A percentile compares a stretch with the other conserved stretches of the same genome.
phyloP scores from a whole-genome alignment of 139 green algal species.

The Chlamydomonas schloesseri region DNA sequence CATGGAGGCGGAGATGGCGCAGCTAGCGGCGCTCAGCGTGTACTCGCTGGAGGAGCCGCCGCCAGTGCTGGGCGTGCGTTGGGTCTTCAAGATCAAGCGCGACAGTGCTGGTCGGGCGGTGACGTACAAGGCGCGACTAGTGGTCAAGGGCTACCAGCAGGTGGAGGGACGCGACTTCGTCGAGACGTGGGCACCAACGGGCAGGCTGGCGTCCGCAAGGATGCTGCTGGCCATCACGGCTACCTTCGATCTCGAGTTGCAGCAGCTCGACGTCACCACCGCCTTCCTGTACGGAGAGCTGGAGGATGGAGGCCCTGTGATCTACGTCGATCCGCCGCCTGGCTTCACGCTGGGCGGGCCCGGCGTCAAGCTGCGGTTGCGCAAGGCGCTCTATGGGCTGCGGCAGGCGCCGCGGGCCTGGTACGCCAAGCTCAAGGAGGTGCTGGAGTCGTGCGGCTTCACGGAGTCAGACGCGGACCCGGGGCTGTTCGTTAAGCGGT shows the following conservation, averaged over 20 bases:
- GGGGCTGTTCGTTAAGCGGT: not conserved
- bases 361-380: conserved; percentile 38
- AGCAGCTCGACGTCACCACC: conserved; percentile 70
- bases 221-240: conserved; percentile 44
- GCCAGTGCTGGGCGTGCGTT: too few species aligned
- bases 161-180: not conserved
- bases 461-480: conserved; percentile 46
- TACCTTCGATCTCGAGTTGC: conserved; percentile 53
- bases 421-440: conserved; percentile 48
- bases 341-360: not conserved
- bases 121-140: too few species aligned
- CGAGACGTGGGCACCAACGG: not conserved
- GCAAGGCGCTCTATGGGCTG: conserved; percentile 72
- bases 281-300: too few species aligned
- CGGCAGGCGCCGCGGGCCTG: conserved; percentile 65
- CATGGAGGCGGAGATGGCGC: not conserved
- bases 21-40: not conserved
- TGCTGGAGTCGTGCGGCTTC: conserved; percentile 49
- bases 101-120: too few species aligned
- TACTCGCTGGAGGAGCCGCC: too few species aligned
- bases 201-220: not conserved
- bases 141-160: conserved; percentile 58
- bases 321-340: not conserved
- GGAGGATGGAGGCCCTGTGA: too few species aligned
- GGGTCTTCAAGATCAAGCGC: too few species aligned